phyloP scores from a whole-genome alignment of 352 stramenopile species.

The Ochromonadaceae sp. region DNA sequence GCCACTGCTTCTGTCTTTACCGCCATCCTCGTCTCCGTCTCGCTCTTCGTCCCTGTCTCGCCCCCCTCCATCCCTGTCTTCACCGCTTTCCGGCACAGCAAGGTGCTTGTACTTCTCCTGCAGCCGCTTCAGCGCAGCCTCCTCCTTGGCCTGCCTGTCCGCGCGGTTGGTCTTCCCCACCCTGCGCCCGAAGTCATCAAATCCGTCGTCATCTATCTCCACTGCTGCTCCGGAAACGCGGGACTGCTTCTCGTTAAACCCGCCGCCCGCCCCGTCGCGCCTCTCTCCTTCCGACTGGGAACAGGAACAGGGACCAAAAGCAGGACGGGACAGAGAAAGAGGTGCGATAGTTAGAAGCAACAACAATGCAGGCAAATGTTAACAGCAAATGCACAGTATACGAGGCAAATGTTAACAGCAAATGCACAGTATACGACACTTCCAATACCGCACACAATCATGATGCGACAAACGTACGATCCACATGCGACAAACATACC shows the following conservation, averaged over 20 bases:
- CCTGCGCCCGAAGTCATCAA: constrained; percentile 12
- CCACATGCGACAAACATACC: no score
- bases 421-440: no score
- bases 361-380: no score
- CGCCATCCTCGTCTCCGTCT: not conserved
- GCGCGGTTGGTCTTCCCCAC: not conserved
- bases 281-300: not conserved
- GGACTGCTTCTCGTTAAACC: constrained; percentile 7
- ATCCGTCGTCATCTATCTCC: constrained; percentile 12
- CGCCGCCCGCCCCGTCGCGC: constrained; percentile 2
- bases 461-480: no score
- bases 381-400: no score
- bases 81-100: not conserved
- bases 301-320: not conserved
- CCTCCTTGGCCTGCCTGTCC: constrained; percentile 1
- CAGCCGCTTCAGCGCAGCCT: not conserved
- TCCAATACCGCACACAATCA: no score
- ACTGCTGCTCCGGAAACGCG: not conserved
- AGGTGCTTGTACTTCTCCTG: constrained; percentile 8
- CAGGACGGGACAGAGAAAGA: not conserved
- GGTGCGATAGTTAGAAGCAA: no score
- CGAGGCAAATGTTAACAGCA: no score
- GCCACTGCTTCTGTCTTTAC: not conserved
- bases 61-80: not conserved
- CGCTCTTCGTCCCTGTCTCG: not conserved